These are phyloP conservation scores for Forsythia suspensa DNA, from an alignment of 257 asterid species.

Conservation along the genomic window DNA sequence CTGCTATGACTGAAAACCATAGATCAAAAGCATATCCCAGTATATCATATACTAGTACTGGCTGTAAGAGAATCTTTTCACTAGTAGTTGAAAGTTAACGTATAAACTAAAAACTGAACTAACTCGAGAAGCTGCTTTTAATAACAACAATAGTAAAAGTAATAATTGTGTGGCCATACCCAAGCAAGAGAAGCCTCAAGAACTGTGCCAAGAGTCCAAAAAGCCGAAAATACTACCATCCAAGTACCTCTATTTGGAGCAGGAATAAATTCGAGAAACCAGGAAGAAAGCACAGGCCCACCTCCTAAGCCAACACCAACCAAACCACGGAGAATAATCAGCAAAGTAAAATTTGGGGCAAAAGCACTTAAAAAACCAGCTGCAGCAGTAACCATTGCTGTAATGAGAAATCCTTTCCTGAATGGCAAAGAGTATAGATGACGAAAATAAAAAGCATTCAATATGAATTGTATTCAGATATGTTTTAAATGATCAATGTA, in stretches of 20 bases:
- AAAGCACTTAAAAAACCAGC: constrained; percentile 71
- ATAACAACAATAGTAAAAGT: constrained; percentile 11
- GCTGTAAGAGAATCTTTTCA: background rate
- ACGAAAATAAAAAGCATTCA: constrained; percentile 15
- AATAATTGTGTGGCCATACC: constrained; percentile 41
- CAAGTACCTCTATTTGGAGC: constrained; percentile 76
- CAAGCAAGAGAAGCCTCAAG: constrained; percentile 81
- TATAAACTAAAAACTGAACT: constrained; percentile 3
- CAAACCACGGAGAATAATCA: constrained; percentile 52
- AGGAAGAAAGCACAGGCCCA: constrained; percentile 69
- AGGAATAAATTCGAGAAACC: constrained; percentile 83
- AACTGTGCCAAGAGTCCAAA: constrained; percentile 74
- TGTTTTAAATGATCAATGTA: background rate
- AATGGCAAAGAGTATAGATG: constrained; percentile 9
- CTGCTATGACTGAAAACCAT: background rate
- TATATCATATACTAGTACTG: background rate
- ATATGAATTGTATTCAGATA: background rate
- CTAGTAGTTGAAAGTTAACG: constrained; percentile 10
- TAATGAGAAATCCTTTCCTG: constrained; percentile 71
- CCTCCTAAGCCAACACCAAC: constrained; percentile 80
- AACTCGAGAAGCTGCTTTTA: background rate
- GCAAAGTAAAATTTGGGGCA: constrained; percentile 49
- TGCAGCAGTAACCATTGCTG: constrained; percentile 42
- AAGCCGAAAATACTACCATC: constrained; percentile 71
- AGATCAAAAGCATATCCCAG: background rate